phyloP scores from a whole-genome alignment of 495 filamentous ascomycete genomes.

The Bacidia rubella region DNA sequence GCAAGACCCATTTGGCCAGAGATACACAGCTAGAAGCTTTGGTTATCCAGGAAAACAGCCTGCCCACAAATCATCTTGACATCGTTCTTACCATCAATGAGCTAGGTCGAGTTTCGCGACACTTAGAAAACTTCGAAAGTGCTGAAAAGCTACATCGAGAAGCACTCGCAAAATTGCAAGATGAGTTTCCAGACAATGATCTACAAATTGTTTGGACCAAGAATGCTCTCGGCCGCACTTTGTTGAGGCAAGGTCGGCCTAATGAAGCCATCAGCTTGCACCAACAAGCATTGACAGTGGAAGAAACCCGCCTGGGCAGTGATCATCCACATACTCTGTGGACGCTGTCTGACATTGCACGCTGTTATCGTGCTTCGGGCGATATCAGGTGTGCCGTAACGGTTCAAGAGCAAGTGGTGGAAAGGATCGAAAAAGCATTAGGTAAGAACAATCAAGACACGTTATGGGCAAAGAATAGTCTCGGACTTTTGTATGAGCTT shows the following conservation, averaged over 20 bases:
- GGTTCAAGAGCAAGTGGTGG: neutral
- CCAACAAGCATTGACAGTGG: neutral
- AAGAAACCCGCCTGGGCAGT: neutral
- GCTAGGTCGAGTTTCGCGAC: slow-evolving; percentile 1
- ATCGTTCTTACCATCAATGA: slow-evolving; percentile 1
- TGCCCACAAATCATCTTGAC: neutral
- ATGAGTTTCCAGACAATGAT: too few relatives aligned
- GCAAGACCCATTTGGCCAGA: neutral
- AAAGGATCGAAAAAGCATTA: neutral
- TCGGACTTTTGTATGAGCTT: neutral
- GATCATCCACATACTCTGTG: neutral
- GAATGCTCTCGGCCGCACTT: neutral
- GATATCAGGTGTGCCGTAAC: neutral
- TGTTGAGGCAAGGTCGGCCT: neutral
- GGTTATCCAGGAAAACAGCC: neutral
- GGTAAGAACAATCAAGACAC: neutral
- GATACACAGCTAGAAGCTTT: neutral
- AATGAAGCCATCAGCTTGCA: neutral
- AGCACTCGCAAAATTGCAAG: neutral
- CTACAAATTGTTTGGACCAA: neutral
- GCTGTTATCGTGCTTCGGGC: neutral
- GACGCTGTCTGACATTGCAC: neutral
- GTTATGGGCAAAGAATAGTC: neutral
- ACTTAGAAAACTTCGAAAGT: neutral
- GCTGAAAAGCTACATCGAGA: neutral